Conservation (phyloP, 2,329 filamentous ascomycete genomes). For the Gnomoniopsis smithogilvyi region DNA sequence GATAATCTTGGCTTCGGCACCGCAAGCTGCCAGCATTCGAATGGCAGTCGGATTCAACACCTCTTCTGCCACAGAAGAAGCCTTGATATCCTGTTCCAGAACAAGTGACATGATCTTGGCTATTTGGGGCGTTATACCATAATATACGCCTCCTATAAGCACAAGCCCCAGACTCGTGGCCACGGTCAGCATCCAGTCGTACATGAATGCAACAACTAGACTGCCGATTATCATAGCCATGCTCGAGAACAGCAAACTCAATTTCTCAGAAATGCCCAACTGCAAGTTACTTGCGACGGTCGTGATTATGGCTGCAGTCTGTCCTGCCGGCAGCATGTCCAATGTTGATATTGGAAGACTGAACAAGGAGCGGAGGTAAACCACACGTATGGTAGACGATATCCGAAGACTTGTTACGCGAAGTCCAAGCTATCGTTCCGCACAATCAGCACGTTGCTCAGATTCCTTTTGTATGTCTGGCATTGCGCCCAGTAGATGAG, state of each 20-base stretch:
- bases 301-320: slow-evolving; percentile 59
- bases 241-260: slow-evolving; percentile 56
- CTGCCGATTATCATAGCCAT: slow-evolving; percentile 49
- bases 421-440: slow-evolving; percentile 40
- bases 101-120: slow-evolving; percentile 46
- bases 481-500: no score
- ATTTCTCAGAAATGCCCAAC: slow-evolving; percentile 59
- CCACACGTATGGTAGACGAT: slow-evolving; percentile 57
- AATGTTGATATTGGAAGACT: slow-evolving; percentile 63
- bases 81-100: slow-evolving; percentile 49
- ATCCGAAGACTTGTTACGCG: slow-evolving; percentile 59
- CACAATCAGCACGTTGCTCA: neutral
- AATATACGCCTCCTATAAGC: slow-evolving; percentile 49
- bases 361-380: slow-evolving; percentile 63
- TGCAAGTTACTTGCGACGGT: slow-evolving; percentile 60
- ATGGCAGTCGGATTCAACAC: slow-evolving; percentile 17
- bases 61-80: slow-evolving; percentile 58
- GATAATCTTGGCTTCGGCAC: slow-evolving; percentile 53
- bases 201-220: slow-evolving; percentile 51
- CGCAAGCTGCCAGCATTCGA: slow-evolving; percentile 60
- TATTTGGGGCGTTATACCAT: slow-evolving; percentile 50
- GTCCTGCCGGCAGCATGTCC: slow-evolving; percentile 55
- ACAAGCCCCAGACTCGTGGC: slow-evolving; percentile 55
- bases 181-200: slow-evolving; percentile 57
- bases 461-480: neutral